Percentiles rank a stretch among this genome's conserved stretches.
phyloP scores from a whole-genome alignment of 2,329 filamentous ascomycete genomes.

The Fusarium keratoplasticum region DNA sequence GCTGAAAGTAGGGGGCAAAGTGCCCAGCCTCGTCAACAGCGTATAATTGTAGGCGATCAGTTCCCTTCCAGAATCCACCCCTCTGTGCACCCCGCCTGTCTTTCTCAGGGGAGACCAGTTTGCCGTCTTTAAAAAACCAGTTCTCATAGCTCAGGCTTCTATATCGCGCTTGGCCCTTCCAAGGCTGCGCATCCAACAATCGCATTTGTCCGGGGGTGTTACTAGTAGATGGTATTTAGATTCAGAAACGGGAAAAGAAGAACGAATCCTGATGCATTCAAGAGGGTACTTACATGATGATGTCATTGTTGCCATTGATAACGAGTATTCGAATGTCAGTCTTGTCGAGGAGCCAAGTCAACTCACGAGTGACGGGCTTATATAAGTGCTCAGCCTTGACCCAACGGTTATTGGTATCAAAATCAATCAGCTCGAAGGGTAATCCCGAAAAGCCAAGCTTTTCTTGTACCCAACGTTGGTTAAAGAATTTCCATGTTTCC shows the following conservation, averaged over 20 bases:
- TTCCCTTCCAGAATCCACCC: slow-evolving; percentile 28
- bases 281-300: background rate
- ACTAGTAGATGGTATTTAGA: too few relatives aligned
- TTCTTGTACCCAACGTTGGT: slow-evolving; percentile 24
- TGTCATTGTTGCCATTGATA: background rate
- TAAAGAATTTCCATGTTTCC: slow-evolving; percentile 22
- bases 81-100: background rate
- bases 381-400: slow-evolving; percentile 11
- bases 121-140: slow-evolving; percentile 21
- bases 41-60: slow-evolving; percentile 14
- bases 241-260: too few relatives aligned
- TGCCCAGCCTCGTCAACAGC: slow-evolving; percentile 29
- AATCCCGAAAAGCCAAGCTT: slow-evolving; percentile 13
- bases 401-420: slow-evolving; percentile 21
- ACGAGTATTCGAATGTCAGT: background rate
- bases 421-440: slow-evolving; percentile 11
- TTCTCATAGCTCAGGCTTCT: background rate
- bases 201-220: background rate
- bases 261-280: too few relatives aligned
- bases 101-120: background rate
- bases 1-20: background rate
- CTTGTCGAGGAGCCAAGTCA: background rate
- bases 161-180: background rate
- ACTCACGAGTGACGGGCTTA: background rate
- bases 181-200: background rate